phyloP scores from a whole-genome alignment of 352 stramenopile genomes.

The Hyphochytrium catenoides region DNA sequence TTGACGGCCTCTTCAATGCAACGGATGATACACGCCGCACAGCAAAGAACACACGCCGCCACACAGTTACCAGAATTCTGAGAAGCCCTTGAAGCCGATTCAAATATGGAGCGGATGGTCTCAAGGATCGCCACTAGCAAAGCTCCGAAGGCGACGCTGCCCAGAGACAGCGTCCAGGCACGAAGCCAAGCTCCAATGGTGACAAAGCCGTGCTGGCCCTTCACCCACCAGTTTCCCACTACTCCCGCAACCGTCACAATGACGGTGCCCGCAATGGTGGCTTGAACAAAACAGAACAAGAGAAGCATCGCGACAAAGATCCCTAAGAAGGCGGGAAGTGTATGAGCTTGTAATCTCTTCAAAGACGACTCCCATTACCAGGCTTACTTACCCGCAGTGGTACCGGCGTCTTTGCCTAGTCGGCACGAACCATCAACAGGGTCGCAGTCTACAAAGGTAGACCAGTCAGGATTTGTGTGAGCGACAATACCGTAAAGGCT shows the following conservation, averaged over 20 bases:
- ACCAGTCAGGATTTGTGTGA: constrained; percentile 21
- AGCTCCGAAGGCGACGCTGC: constrained; percentile 74
- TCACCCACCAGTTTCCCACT: constrained; percentile 66
- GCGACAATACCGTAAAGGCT: constrained; percentile 53
- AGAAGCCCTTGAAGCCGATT: constrained; percentile 28
- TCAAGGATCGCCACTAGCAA: constrained; percentile 72
- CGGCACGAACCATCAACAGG: constrained; percentile 19
- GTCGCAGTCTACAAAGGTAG: constrained; percentile 13
- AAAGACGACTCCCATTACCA: no score
- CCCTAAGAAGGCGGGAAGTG: constrained; percentile 24
- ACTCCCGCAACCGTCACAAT: constrained; percentile 61
- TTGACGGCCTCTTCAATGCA: constrained; percentile 57
- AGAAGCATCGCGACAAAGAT: constrained; percentile 63
- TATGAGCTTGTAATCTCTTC: no score
- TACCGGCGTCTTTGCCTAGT: no score
- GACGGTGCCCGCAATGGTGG: constrained; percentile 65
- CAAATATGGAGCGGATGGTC: constrained; percentile 32
- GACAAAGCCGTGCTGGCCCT: constrained; percentile 35
- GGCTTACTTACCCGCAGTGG: no score
- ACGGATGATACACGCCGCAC: constrained; percentile 37
- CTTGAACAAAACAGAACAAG: constrained; percentile 73
- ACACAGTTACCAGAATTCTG: constrained; percentile 41
- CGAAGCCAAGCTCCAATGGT: constrained; percentile 42
- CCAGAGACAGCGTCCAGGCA: constrained; percentile 60
- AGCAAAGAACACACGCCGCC: constrained; percentile 29